Evolutionary conservation across 2,329 filamentous ascomycete species (phyloP).

Genomic region (Monosporascus sp.): DNA sequence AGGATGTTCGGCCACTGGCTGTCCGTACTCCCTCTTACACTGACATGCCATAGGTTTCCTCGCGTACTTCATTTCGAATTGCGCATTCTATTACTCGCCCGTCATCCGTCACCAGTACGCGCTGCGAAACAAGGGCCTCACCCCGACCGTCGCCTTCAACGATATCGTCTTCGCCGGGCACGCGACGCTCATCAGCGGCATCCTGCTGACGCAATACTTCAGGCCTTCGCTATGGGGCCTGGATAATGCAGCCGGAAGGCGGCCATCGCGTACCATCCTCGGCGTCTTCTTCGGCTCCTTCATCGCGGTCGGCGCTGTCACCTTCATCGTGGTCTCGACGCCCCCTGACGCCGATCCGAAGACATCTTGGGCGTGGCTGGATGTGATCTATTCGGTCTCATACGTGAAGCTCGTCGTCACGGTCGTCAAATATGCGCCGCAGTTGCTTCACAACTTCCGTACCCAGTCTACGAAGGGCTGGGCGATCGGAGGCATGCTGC

Average conservation of each 20-base stretch:
- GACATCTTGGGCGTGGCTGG: slow-evolving; percentile 55
- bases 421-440: slow-evolving; percentile 87
- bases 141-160: slow-evolving; percentile 82
- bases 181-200: slow-evolving; percentile 63
- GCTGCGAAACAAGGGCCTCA: slow-evolving; percentile 64
- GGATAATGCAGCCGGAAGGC: slow-evolving; percentile 48
- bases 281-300: slow-evolving; percentile 67
- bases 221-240: slow-evolving; percentile 71
- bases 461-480: slow-evolving; percentile 83
- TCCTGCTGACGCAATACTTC: slow-evolving; percentile 76
- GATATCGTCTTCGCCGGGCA: slow-evolving; percentile 86
- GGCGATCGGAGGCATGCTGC: slow-evolving; percentile 77
- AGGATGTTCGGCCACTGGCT: background rate
- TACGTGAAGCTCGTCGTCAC: slow-evolving; percentile 89
- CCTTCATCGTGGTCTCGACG: slow-evolving; percentile 36
- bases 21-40: background rate
- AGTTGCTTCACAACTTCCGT: slow-evolving; percentile 75
- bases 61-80: slow-evolving; percentile 70
- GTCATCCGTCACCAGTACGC: slow-evolving; percentile 79
- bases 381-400: slow-evolving; percentile 63
- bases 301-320: slow-evolving; percentile 43
- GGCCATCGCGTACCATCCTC: slow-evolving; percentile 55
- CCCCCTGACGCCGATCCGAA: slow-evolving; percentile 32
- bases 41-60: slow-evolving; percentile 50
- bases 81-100: slow-evolving; percentile 72